phyloP scores from a whole-genome alignment of 1,284 basidiomycete species.

The Meripilus lineatus region DNA sequence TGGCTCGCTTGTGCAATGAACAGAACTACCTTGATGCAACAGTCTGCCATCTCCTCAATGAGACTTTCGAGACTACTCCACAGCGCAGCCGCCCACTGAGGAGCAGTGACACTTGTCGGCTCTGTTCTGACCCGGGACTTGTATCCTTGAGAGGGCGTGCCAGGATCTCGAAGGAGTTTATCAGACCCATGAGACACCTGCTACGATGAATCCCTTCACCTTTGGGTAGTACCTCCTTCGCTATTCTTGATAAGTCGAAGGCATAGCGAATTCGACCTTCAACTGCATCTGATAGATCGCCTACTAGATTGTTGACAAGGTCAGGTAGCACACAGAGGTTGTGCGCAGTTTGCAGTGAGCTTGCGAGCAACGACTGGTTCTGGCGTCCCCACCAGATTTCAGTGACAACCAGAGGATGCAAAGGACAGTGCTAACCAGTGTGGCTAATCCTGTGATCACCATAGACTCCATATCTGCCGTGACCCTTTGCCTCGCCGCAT shows the following conservation, averaged over 20 bases:
- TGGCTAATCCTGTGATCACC: constrained; percentile 73
- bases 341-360: constrained; percentile 91
- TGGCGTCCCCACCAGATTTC: constrained; percentile 34
- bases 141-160: constrained; percentile 46
- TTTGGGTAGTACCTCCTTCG: constrained; percentile 74
- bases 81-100: constrained; percentile 77
- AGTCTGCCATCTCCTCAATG: constrained; percentile 85
- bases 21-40: constrained; percentile 76
- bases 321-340: constrained; percentile 84
- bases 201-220: constrained; percentile 40
- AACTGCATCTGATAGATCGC: constrained; percentile 81
- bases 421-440: constrained; percentile 52
- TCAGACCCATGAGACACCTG: constrained; percentile 3
- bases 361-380: constrained; percentile 87
- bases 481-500: constrained; percentile 63
- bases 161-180: constrained; percentile 30
- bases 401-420: too few relatives aligned
- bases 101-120: constrained; percentile 76
- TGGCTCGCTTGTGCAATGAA: not conserved
- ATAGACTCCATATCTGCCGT: constrained; percentile 85
- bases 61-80: constrained; percentile 83
- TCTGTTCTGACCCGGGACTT: constrained; percentile 80
- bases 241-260: constrained; percentile 84
- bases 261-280: constrained; percentile 75
- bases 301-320: constrained; percentile 76